Base-by-base conservation (phyloP, 768 basidiomycete species). In the Termitomyces sp. region DNA sequence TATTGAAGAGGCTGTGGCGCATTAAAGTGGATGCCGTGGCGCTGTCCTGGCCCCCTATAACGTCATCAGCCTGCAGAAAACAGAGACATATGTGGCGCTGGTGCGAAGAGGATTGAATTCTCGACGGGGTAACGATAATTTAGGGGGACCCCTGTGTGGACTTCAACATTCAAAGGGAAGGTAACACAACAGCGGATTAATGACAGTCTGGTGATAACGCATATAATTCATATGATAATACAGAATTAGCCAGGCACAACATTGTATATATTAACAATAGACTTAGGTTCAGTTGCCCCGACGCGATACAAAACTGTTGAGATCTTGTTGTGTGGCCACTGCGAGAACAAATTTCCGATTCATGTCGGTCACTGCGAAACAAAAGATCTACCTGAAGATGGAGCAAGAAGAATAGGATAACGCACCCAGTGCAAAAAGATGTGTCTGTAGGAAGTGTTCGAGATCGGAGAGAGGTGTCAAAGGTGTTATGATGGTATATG, bases 401-500 rank as follows among this genome's bases (percentile, higher is more conserved):
- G 28, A 45, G 8, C 7, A 40, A 20, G 18, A 24, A 56, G 41
- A 33, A 28, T 24, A 30, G 49, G 5, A 36, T 45, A 65, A 32
- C 79, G 47, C 53, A 88, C 91, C 87, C 28, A 94, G 71, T 2
- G 90, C 92, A 61, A 93, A 93, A 41, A 88, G 78, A 61, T 91
- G 87, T 22, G 75, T 55, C 61, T 77, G 73, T 53, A 96, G 74
- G 71, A 97, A 97, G 11, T 74, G 76, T 64, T 94, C 92, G n/a
- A 96, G 76, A 13, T 92, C 90, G 0, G 82, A 81, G 10, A 96
- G 78, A 2, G 90, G 81, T 6, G 93, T 88, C 46, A 81, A 73
- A 1, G 93, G 92, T 0, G 92, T 92, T 63, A 96, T 91, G 54
- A 88, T 71, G 13, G 84, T 87, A 70, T 93, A 93, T 3, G 87